Evolutionary conservation across 73 alveolate genomes (phyloP).

Genomic region (Stentor roeselii): DNA sequence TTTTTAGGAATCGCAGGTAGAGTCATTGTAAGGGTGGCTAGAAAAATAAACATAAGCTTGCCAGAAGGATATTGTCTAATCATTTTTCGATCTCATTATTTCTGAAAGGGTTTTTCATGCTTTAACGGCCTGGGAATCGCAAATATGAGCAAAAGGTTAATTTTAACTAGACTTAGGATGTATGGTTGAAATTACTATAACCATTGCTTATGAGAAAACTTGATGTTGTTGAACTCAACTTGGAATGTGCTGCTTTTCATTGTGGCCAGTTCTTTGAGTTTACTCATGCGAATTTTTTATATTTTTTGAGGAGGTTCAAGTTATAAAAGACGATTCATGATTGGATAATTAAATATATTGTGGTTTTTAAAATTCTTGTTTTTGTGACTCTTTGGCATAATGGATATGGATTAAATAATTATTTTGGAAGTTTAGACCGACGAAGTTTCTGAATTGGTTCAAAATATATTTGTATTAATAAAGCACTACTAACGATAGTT

Average conservation of each 20-base stretch:
- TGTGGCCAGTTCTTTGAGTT: slow-evolving; percentile 11
- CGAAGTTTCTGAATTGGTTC: too few species aligned
- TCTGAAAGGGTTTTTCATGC: slow-evolving; percentile 11
- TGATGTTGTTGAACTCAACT: slow-evolving; percentile 17
- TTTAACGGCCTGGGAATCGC: neutral
- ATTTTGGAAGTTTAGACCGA: too few species aligned
- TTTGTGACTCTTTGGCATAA: too few species aligned
- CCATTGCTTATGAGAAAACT: slow-evolving; percentile 17
- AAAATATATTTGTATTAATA: too few species aligned
- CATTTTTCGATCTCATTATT: neutral
- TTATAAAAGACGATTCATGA: too few species aligned
- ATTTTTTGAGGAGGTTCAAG: too few species aligned
- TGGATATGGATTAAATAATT: too few species aligned
- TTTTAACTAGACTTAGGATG: neutral
- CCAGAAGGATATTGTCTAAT: neutral
- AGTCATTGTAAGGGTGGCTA: neutral
- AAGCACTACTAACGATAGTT: too few species aligned
- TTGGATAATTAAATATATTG: too few species aligned
- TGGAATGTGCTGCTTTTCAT: slow-evolving; percentile 21
- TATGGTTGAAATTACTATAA: neutral
- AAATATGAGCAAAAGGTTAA: neutral
- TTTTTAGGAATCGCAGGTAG: neutral
- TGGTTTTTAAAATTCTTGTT: too few species aligned
- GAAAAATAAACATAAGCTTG: neutral
- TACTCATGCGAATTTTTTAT: neutral